These are phyloP conservation scores for Globisporangium orthogonon DNA, from an alignment of 352 stramenopile species.

Conservation along the genomic window DNA sequence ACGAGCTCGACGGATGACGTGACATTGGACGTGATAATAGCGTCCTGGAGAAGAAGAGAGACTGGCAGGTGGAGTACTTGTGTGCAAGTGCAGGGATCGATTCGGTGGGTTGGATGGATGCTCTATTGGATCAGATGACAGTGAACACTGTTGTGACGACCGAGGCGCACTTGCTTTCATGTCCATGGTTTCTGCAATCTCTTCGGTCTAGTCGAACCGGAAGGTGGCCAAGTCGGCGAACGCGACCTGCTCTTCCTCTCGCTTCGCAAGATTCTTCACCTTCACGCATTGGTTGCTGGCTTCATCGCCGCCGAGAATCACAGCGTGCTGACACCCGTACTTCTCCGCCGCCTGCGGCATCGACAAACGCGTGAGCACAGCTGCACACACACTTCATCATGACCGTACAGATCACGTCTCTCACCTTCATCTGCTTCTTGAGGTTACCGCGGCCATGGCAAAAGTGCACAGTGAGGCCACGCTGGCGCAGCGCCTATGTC, in stretches of 20 bases:
- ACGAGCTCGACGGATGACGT: not conserved
- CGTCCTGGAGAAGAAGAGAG: no score
- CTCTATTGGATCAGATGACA: not conserved
- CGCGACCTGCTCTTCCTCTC: slow-evolving; percentile 44
- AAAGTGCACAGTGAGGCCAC: slow-evolving; percentile 71
- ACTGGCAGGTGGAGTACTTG: no score
- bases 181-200: not conserved
- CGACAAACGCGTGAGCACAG: not conserved
- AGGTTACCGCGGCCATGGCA: slow-evolving; percentile 72
- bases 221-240: slow-evolving; percentile 22
- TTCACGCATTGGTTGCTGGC: slow-evolving; percentile 53
- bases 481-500: slow-evolving; percentile 40
- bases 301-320: slow-evolving; percentile 74
- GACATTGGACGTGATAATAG: not conserved
- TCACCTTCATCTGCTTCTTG: slow-evolving; percentile 88
- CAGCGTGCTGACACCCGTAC: slow-evolving; percentile 52
- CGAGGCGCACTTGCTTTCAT: not conserved
- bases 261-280: slow-evolving; percentile 69
- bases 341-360: slow-evolving; percentile 51
- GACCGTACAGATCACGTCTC: no score
- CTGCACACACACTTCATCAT: not conserved
- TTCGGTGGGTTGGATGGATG: no score
- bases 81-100: no score
- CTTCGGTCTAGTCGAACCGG: slow-evolving; percentile 15
- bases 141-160: no score